A percentile compares a stretch with the other conserved stretches of the same genome.
Evolutionary conservation across 2,329 filamentous ascomycete species (phyloP).

Genomic region (Xylaria sp.): DNA sequence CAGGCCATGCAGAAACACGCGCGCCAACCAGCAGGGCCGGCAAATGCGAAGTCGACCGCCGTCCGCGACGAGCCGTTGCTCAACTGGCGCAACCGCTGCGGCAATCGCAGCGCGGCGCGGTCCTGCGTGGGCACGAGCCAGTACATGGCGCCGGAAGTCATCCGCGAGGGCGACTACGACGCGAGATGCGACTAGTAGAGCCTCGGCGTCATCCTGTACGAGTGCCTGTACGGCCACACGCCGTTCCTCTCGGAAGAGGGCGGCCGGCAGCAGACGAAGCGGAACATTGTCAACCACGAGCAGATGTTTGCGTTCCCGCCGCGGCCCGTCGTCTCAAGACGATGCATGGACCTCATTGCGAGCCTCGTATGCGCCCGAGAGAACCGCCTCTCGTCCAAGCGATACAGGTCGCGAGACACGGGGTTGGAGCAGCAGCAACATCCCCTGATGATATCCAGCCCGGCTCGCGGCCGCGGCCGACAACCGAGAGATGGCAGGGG

Average conservation of each 20-base stretch:
- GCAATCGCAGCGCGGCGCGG: constrained; percentile 78
- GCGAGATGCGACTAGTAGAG: constrained; percentile 98
- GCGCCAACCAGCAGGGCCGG: constrained; percentile 42
- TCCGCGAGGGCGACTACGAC: constrained; percentile 84
- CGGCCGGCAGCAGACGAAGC: constrained; percentile 80
- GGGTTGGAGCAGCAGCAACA: constrained; percentile 13
- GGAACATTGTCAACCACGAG: constrained; percentile 82
- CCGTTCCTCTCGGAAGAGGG: constrained; percentile 85
- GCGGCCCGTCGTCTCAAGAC: constrained; percentile 71
- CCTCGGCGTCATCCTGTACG: constrained; percentile 91
- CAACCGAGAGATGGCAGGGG: constrained; percentile 50
- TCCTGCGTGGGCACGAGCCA: constrained; percentile 96
- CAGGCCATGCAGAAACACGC: constrained; percentile 56
- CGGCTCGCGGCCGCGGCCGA: constrained; percentile 21
- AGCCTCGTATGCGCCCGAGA: constrained; percentile 79
- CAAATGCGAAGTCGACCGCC: not conserved
- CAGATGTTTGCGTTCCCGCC: constrained; percentile 77
- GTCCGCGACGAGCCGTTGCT: constrained; percentile 64
- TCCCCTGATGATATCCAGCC: constrained; percentile 41
- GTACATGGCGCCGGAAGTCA: constrained; percentile 97
- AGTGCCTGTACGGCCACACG: constrained; percentile 92
- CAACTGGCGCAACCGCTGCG: constrained; percentile 74
- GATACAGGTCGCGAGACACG: constrained; percentile 76
- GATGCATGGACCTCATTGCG: constrained; percentile 81
- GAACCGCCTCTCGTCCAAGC: constrained; percentile 77